Conservation (phyloP, 768 basidiomycete species). For the Amylocystis lapponica region DNA sequence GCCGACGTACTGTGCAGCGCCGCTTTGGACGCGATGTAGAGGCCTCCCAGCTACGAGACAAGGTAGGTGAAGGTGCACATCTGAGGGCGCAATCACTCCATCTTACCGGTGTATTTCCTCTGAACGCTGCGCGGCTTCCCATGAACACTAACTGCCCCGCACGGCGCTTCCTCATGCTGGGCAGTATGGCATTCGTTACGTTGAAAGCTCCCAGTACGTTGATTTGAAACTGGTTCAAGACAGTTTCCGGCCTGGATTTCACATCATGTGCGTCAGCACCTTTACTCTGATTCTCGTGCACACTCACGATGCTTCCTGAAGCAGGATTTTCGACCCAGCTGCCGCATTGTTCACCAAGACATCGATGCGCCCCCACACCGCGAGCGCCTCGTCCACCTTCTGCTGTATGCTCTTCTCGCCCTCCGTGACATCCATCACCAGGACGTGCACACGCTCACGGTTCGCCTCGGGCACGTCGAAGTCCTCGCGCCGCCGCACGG, state of each 20-base stretch:
- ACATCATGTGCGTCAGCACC: background rate
- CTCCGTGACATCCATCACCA: constrained; percentile 35
- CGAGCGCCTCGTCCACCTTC: constrained; percentile 27
- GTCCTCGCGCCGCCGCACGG: constrained; percentile 33
- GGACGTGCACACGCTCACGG: constrained; percentile 19
- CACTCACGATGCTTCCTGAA: constrained; percentile 41
- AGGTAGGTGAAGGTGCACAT: background rate
- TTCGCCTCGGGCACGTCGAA: constrained; percentile 14
- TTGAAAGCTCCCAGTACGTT: constrained; percentile 42
- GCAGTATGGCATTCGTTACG: constrained; percentile 38
- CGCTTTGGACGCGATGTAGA: constrained; percentile 37
- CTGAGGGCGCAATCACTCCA: background rate
- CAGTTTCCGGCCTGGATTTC: constrained; percentile 21
- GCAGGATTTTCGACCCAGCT: constrained; percentile 32
- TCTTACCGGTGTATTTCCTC: constrained; percentile 30
- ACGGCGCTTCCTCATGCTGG: constrained; percentile 31
- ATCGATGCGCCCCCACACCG: constrained; percentile 29
- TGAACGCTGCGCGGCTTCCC: constrained; percentile 32
- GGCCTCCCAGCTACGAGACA: constrained; percentile 18
- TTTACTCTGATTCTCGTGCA: background rate
- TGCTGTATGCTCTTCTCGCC: constrained; percentile 24
- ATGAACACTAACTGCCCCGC: constrained; percentile 33
- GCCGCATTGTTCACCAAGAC: constrained; percentile 43
- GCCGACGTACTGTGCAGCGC: constrained; percentile 29
- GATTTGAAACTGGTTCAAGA: constrained; percentile 34